A percentile compares a stretch with the other conserved stretches of the same genome.
Conservation (phyloP, 164 flowering plant genomes). For the Dillenia suffruticosa region DNA sequence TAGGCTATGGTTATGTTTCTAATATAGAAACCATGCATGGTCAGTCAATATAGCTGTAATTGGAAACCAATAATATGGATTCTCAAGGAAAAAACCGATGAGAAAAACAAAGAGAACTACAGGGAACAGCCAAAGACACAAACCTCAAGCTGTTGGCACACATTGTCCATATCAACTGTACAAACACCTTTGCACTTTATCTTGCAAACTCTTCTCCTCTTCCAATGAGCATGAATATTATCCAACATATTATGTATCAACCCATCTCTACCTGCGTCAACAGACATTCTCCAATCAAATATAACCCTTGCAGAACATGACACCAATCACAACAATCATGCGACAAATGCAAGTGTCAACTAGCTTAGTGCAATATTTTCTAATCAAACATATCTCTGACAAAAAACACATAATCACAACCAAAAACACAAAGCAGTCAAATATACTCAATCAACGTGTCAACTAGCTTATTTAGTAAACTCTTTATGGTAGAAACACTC, state of each 20-base stretch:
- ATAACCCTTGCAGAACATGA: too few relatives aligned
- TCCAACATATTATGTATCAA: constrained; percentile 97
- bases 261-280: constrained; percentile 80
- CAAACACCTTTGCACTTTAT: constrained; percentile 96
- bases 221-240: constrained; percentile 91
- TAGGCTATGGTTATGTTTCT: too few relatives aligned
- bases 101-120: background rate
- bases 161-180: constrained; percentile 94
- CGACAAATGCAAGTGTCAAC: background rate
- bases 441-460: background rate
- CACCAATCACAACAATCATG: background rate
- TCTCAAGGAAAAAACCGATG: background rate
- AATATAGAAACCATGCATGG: too few relatives aligned
- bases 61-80: too few relatives aligned
- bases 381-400: too few relatives aligned
- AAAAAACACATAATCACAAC: too few relatives aligned
- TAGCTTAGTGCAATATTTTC: too few relatives aligned
- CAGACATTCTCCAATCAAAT: background rate
- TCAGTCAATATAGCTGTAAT: too few relatives aligned
- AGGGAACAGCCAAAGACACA: constrained; percentile 3
- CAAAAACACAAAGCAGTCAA: background rate
- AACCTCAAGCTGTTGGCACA: constrained; percentile 86
- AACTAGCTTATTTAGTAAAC: too few relatives aligned
- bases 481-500: too few relatives aligned
- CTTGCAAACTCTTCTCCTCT: constrained; percentile 81